Evolutionary conservation across 331 rosid genomes (phyloP).

Genomic region (Erythrophleum ivorense): DNA sequence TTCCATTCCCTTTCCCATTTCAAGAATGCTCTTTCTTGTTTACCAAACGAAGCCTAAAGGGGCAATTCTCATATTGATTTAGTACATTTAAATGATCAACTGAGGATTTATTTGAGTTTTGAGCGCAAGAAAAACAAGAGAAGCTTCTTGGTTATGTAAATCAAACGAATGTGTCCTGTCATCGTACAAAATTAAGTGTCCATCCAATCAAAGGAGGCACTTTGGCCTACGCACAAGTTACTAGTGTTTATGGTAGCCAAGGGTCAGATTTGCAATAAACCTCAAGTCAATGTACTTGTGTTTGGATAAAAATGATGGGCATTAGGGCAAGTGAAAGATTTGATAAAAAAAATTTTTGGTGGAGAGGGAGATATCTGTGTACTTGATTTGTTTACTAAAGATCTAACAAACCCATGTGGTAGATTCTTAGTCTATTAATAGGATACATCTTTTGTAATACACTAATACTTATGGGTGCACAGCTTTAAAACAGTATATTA

Average conservation of each 20-base stretch:
- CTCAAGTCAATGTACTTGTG: conserved; percentile 48
- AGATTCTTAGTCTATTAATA: conserved; percentile 68
- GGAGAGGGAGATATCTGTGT: conserved; percentile 61
- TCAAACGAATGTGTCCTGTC: conserved; percentile 44
- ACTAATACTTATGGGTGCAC: conserved; percentile 30
- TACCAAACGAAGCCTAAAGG: no score
- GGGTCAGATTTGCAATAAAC: conserved; percentile 36
- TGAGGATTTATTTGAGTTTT: background rate
- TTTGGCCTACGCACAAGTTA: conserved; percentile 46
- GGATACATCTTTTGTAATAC: conserved; percentile 51
- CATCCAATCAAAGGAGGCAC: conserved; percentile 50
- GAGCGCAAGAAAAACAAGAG: conserved; percentile 28
- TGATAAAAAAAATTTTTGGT: conserved; percentile 25
- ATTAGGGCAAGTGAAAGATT: conserved; percentile 36
- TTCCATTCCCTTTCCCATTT: no score
- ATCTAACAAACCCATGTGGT: conserved; percentile 75
- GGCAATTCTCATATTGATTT: no score
- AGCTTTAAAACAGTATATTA: conserved; percentile 42
- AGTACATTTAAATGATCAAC: background rate
- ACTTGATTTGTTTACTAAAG: conserved; percentile 61
- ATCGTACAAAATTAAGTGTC: conserved; percentile 44
- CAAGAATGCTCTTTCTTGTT: no score
- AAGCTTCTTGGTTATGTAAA: conserved; percentile 28
- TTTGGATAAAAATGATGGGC: conserved; percentile 40
- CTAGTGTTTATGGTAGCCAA: conserved; percentile 33